phyloP scores from a whole-genome alignment of 2,329 filamentous ascomycete species.

The Arthrocladium fulminans region DNA sequence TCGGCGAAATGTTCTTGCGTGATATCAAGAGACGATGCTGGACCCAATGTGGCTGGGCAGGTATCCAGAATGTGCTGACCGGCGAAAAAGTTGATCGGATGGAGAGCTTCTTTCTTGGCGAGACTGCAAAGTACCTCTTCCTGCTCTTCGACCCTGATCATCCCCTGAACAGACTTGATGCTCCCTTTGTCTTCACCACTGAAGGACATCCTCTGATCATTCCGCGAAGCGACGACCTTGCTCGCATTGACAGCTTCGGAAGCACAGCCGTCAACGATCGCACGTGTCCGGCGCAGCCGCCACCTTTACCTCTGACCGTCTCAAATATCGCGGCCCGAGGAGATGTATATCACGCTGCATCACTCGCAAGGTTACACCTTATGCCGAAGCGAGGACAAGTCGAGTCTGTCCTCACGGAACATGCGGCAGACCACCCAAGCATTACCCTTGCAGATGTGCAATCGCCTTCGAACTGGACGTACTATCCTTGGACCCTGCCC shows the following conservation, averaged over 20 bases:
- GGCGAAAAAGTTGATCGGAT: conserved; percentile 88
- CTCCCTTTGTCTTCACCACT: conserved; percentile 85
- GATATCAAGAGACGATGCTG: conserved; percentile 85
- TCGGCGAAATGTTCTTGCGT: conserved; percentile 86
- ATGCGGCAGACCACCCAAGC: conserved; percentile 46
- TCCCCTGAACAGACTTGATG: conserved; percentile 77
- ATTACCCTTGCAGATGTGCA: conserved; percentile 46
- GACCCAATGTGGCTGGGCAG: conserved; percentile 88
- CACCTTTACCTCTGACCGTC: conserved; percentile 56
- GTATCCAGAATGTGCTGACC: conserved; percentile 69
- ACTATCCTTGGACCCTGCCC: conserved; percentile 91
- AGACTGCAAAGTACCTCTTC: conserved; percentile 94
- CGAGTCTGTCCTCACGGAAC: conserved; percentile 49
- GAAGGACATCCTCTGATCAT: conserved; percentile 91
- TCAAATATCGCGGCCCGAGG: conserved; percentile 70
- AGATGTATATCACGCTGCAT: conserved; percentile 83
- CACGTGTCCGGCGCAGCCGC: conserved; percentile 58
- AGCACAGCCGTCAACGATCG: conserved; percentile 19
- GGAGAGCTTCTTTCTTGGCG: conserved; percentile 97
- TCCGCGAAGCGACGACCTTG: conserved; percentile 39
- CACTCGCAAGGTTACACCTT: conserved; percentile 69
- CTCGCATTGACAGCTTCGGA: conserved; percentile 5
- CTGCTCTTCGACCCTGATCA: conserved; percentile 79
- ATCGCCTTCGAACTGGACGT: conserved; percentile 67
- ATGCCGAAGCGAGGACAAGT: conserved; percentile 53